Evolutionary conservation across 257 asterid genomes (phyloP), one percentile per base, ranked within the genome.

Genomic region (Lantana camara): DNA sequence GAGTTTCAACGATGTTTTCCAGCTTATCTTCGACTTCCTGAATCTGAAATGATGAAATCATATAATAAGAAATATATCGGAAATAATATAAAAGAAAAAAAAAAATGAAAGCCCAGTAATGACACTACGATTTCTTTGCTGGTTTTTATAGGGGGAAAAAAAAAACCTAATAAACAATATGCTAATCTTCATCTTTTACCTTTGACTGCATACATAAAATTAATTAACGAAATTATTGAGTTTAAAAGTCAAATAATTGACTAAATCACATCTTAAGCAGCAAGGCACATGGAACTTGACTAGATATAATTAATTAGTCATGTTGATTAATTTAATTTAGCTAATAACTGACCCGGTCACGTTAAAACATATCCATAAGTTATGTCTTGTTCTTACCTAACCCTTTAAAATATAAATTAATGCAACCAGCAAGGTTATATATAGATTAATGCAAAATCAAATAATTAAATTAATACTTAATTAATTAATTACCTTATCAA

Each of bases 401-500:
- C n/a, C 17, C 13, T 5, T 0, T 13, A 30, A 7, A 23, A 14
- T 19, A 48, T 22, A 27, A 57, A 56, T 66, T 24, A 57, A 47
- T 58, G 57, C 8, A 9, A 41, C 24, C 38, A 60, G 61, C 53
- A 21, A 51, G 24, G 11, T 5, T 17, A 8, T 27, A 24, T 17
- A 10, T 3, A 12, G 29, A 13, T 7, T 16, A 5, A 30, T 57
- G 15, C 63, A 57, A 58, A 46, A 3, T 35, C 4, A 35, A 35
- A 3, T 35, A 35, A 35, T 32, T 20, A 34, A n/a, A 0, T 0
- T 5, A 9, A n/a, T n/a, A n/a, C n/a, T n/a, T n/a, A n/a, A n/a
- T n/a, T n/a, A 37, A 40, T 44, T 11, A n/a, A 41, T 67, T 66
- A 86, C 95, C 91, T 83, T 81, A 72, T 84, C 84, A 57, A 87